A percentile compares a stretch with the other conserved stretches of the same genome.
Conservation (phyloP, 1,284 basidiomycete species). For the Schizophyllum amplum region DNA sequence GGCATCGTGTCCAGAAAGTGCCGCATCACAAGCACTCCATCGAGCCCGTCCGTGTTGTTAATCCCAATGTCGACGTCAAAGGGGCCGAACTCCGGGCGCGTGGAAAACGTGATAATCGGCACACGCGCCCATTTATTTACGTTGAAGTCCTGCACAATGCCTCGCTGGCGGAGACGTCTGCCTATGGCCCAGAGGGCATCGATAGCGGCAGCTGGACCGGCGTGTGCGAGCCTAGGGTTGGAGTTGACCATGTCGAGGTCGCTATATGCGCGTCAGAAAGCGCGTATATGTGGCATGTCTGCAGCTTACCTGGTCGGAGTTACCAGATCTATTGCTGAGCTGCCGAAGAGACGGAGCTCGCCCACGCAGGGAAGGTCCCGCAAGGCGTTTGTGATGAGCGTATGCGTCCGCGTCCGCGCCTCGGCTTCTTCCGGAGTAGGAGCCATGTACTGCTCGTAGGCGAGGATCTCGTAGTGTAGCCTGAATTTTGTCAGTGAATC, state of each 20-base stretch:
- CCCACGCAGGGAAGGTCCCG: constrained; percentile 40
- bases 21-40: constrained; percentile 51
- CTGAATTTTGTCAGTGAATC: constrained; percentile 23
- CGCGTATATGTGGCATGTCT: neutral
- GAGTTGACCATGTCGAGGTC: constrained; percentile 26
- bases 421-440: constrained; percentile 48
- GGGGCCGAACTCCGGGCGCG: constrained; percentile 25
- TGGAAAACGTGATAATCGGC: constrained; percentile 25
- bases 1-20: constrained; percentile 51
- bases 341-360: constrained; percentile 53
- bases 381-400: constrained; percentile 41
- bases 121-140: constrained; percentile 23
- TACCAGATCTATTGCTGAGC: constrained; percentile 56
- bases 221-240: constrained; percentile 1
- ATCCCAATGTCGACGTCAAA: constrained; percentile 64
- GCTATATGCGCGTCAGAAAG: constrained; percentile 12
- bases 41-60: constrained; percentile 58
- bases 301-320: constrained; percentile 53
- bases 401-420: constrained; percentile 42
- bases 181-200: constrained; percentile 18
- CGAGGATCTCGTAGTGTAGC: constrained; percentile 57
- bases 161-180: constrained; percentile 14
- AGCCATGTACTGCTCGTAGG: constrained; percentile 51
- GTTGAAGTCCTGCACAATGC: constrained; percentile 14
- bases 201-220: neutral